Evolutionary conservation across 2,329 filamentous ascomycete genomes (phyloP).

Genomic region (Rhexocercosporidium sp.): DNA sequence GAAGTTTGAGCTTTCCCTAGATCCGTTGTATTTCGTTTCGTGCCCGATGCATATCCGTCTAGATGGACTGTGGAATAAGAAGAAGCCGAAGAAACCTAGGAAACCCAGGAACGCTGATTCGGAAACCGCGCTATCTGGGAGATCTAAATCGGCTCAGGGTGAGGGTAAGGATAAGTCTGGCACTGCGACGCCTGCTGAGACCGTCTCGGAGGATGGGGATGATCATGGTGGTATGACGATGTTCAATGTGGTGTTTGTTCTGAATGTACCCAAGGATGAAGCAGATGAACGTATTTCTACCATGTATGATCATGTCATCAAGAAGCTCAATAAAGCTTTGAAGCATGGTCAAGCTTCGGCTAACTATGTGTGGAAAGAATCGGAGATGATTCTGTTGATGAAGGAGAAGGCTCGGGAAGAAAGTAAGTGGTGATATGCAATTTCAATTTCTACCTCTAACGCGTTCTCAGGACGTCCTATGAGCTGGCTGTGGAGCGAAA

Average conservation of each 20-base stretch:
- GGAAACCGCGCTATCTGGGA: constrained; percentile 16
- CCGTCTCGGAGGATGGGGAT: constrained; percentile 35
- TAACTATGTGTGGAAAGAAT: constrained; percentile 91
- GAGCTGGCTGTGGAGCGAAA: constrained; percentile 71
- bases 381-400: constrained; percentile 78
- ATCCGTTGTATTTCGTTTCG: constrained; percentile 80
- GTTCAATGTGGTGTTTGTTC: constrained; percentile 96
- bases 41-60: constrained; percentile 83
- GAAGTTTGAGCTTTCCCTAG: constrained; percentile 80
- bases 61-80: constrained; percentile 78
- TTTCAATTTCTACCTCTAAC: constrained; percentile 19
- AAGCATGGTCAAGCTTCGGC: constrained; percentile 91
- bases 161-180: constrained; percentile 25
- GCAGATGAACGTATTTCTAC: constrained; percentile 75
- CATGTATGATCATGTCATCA: constrained; percentile 87
- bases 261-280: constrained; percentile 80
- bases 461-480: constrained; percentile 50
- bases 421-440: constrained; percentile 40
- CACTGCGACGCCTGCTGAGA: constrained; percentile 37
- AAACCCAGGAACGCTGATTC: constrained; percentile 42
- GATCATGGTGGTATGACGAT: constrained; percentile 72
- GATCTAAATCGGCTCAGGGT: constrained; percentile 23
- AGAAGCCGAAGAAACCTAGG: constrained; percentile 46
- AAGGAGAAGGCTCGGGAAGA: constrained; percentile 83
- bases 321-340: constrained; percentile 89